Evolutionary conservation across 148 eudicot genomes (phyloP).

Genomic region (Fagopyrum tataricum): DNA sequence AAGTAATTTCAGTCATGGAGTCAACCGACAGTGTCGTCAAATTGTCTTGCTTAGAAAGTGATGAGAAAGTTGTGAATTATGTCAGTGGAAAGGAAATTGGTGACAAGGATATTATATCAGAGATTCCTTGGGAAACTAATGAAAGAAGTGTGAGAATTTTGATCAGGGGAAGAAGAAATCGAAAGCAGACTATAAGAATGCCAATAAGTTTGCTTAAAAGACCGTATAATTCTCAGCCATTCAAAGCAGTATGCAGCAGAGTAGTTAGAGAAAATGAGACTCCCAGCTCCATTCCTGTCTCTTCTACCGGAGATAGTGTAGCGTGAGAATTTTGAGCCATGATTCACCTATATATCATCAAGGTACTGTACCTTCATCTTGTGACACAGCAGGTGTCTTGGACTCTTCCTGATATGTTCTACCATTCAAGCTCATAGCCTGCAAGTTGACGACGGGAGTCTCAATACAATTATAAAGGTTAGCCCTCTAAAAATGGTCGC

Average conservation of each 20-base stretch:
- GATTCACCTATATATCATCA: neutral
- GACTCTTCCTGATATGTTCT: neutral
- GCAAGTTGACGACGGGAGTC: neutral
- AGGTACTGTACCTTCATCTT: constrained; percentile 5
- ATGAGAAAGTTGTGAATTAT: constrained; percentile 13
- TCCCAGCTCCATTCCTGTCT: constrained; percentile 38
- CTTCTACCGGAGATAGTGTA: constrained; percentile 20
- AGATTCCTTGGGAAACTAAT: constrained; percentile 26
- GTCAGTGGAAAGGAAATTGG: constrained; percentile 22
- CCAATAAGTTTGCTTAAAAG: constrained; percentile 78
- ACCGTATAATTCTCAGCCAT: constrained; percentile 81
- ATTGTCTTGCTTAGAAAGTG: constrained; percentile 16
- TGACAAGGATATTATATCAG: constrained; percentile 16
- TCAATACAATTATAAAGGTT: neutral
- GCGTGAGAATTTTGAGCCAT: neutral
- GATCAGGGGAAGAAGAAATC: constrained; percentile 77
- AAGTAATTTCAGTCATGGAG: constrained; percentile 37
- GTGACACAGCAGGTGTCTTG: neutral
- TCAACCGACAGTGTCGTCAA: constrained; percentile 30
- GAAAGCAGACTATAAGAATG: constrained; percentile 85
- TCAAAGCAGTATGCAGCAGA: constrained; percentile 74
- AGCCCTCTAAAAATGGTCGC: neutral
- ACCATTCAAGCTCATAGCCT: constrained; percentile 1
- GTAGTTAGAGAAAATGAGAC: constrained; percentile 70
- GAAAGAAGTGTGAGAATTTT: constrained; percentile 70